Conservation (phyloP, 1,284 basidiomycete genomes). For the Leccinum angustisporum region DNA sequence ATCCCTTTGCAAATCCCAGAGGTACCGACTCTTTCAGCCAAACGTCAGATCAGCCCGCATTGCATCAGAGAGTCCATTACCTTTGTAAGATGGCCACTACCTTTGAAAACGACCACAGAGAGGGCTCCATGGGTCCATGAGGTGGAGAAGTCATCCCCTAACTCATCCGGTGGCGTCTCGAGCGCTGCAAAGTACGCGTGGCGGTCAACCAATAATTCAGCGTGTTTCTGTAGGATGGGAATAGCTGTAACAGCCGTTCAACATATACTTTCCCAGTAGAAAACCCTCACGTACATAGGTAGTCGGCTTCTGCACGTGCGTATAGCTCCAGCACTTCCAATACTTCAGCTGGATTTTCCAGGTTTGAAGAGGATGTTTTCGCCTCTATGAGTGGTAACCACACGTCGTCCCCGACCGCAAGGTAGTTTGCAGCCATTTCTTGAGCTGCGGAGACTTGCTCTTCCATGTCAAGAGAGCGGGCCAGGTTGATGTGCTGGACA, state of each 20-base stretch:
- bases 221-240: conserved; percentile 66
- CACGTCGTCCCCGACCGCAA: conserved; percentile 64
- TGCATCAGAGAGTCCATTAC: conserved; percentile 34
- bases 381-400: conserved; percentile 63
- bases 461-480: conserved; percentile 46
- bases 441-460: conserved; percentile 58
- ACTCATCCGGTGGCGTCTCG: conserved; percentile 45
- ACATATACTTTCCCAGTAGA: conserved; percentile 8
- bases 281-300: conserved; percentile 64
- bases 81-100: conserved; percentile 59
- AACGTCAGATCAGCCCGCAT: conserved; percentile 16
- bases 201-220: conserved; percentile 63
- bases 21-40: conserved; percentile 54
- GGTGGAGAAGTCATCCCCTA: conserved; percentile 53
- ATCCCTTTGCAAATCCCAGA: conserved; percentile 74
- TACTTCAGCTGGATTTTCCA: conserved; percentile 51
- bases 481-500: conserved; percentile 61
- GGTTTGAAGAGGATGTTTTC: conserved; percentile 48
- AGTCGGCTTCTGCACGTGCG: conserved; percentile 72
- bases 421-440: conserved; percentile 63
- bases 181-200: conserved; percentile 49
- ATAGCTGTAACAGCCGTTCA: conserved; percentile 52
- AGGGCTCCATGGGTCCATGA: conserved; percentile 62
- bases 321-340: conserved; percentile 65
- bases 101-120: conserved; percentile 55